phyloP scores from a whole-genome alignment of 1,284 basidiomycete genomes.

The Irpex lacteus region DNA sequence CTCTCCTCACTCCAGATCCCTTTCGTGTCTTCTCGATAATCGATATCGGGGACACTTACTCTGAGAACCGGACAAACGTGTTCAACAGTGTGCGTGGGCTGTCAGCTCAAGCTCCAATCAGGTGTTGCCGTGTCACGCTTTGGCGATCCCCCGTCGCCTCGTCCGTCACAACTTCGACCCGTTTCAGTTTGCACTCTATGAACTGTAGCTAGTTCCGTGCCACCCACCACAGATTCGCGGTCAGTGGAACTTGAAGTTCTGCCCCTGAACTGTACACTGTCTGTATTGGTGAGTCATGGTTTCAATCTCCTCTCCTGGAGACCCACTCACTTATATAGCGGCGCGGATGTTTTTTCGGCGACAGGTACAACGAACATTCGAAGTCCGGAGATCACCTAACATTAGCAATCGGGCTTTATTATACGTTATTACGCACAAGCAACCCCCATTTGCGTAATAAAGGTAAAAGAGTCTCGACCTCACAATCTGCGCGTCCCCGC shows the following conservation, averaged over 20 bases:
- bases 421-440: slow-evolving; percentile 1
- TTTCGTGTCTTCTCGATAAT: not conserved
- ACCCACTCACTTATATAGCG: not conserved
- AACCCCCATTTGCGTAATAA: not conserved
- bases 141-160: not conserved
- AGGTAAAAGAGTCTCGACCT: not conserved
- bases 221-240: not conserved
- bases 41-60: not conserved
- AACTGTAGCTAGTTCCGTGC: not conserved
- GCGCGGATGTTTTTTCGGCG: not conserved
- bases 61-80: not conserved
- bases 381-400: not conserved
- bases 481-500: not conserved
- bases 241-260: not conserved
- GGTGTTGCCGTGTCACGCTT: not conserved
- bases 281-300: too few relatives aligned
- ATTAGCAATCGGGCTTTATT: not conserved
- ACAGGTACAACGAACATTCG: not conserved
- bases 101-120: not conserved
- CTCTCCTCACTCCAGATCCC: not conserved
- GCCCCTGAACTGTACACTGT: too few relatives aligned
- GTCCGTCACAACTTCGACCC: not conserved
- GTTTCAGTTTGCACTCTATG: not conserved
- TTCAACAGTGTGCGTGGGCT: not conserved
- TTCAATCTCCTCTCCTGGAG: not conserved